These are phyloP conservation scores for Ophidiomyces ophidiicola DNA, from an alignment of 2,329 filamentous ascomycete species.

Conservation along the genomic window DNA sequence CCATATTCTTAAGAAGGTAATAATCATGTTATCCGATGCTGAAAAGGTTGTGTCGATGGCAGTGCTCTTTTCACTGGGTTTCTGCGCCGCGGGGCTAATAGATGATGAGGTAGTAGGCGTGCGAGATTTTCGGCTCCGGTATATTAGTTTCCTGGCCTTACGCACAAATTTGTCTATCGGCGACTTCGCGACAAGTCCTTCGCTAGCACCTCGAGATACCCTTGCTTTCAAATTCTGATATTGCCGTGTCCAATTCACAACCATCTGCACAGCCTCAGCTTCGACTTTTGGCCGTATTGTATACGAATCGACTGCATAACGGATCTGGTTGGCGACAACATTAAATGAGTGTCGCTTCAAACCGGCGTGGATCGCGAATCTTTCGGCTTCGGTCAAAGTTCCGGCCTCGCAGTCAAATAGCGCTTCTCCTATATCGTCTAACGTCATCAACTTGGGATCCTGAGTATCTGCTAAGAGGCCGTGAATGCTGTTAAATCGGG, in stretches of 20 bases:
- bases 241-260: constrained; percentile 45
- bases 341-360: constrained; percentile 25
- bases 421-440: constrained; percentile 30
- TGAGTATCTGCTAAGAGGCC: constrained; percentile 29
- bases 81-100: constrained; percentile 31
- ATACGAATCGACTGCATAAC: constrained; percentile 30
- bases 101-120: constrained; percentile 33
- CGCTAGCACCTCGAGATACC: constrained; percentile 1
- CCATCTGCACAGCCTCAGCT: constrained; percentile 37
- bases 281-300: constrained; percentile 42
- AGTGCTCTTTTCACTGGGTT: constrained; percentile 11
- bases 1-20: constrained; percentile 45
- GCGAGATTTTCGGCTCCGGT: constrained; percentile 31
- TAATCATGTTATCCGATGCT: constrained; percentile 40
- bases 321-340: constrained; percentile 25
- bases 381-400: constrained; percentile 23
- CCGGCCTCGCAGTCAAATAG: constrained; percentile 23
- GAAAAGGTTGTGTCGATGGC: constrained; percentile 32
- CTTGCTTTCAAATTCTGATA: constrained; percentile 41
- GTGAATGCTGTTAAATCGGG: constrained; percentile 28
- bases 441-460: constrained; percentile 23
- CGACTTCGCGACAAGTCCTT: constrained; percentile 17
- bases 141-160: constrained; percentile 34
- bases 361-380: constrained; percentile 28
- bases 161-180: constrained; percentile 34